phyloP scores from a whole-genome alignment of 2,329 filamentous ascomycete species.

The Colletotrichum sp. region DNA sequence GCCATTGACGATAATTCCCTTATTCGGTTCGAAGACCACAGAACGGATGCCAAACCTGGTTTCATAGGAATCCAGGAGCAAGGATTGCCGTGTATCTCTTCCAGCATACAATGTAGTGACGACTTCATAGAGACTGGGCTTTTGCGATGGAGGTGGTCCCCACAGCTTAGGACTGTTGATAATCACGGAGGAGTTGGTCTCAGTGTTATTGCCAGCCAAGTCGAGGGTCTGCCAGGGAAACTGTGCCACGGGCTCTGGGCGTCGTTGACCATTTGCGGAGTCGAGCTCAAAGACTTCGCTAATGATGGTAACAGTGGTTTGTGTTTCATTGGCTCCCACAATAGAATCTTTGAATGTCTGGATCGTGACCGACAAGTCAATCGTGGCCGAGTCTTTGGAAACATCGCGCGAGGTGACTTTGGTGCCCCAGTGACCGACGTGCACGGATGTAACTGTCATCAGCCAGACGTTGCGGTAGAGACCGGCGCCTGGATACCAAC shows the following conservation, averaged over 20 bases:
- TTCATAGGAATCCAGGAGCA: not conserved
- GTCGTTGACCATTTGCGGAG: not conserved
- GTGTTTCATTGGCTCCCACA: not conserved
- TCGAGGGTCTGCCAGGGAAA: not conserved
- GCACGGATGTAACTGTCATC: constrained; percentile 48
- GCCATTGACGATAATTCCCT: not conserved
- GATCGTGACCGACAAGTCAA: not conserved
- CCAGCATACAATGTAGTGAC: not conserved
- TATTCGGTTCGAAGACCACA: not conserved
- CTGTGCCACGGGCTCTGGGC: not conserved
- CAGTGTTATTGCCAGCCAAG: not conserved
- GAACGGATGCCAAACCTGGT: not conserved
- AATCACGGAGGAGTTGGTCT: not conserved
- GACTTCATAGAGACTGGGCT: not conserved
- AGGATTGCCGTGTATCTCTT: not conserved
- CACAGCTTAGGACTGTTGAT: not conserved
- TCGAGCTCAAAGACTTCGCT: not conserved
- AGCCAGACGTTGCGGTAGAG: constrained; percentile 61
- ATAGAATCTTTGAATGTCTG: not conserved
- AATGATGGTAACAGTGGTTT: not conserved
- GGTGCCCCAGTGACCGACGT: not conserved
- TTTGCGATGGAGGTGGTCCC: not conserved
- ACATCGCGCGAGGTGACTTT: not conserved
- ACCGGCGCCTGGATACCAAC: constrained; percentile 60
- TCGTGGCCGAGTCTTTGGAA: not conserved